Conservation (phyloP, 106 monocot species). For the Iris macrosiphon region DNA sequence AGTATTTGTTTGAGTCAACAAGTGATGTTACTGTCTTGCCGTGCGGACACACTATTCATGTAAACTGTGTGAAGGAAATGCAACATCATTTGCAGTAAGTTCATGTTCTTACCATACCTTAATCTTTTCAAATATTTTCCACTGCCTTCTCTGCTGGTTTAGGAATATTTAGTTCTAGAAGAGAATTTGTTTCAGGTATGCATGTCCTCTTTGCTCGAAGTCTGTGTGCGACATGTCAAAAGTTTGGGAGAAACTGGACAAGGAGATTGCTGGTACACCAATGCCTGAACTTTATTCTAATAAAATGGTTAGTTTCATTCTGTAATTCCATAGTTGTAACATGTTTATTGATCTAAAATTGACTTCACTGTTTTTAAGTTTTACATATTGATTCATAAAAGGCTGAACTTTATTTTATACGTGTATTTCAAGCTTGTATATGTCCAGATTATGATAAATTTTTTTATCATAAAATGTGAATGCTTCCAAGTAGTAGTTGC, state of each 20-base stretch:
- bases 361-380: background rate
- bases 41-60: slow-evolving; percentile 66
- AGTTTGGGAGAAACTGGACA: slow-evolving; percentile 59
- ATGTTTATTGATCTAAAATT: too few relatives aligned
- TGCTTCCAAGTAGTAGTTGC: too few relatives aligned
- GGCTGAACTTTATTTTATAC: too few relatives aligned
- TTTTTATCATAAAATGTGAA: too few relatives aligned
- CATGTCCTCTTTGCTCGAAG: slow-evolving; percentile 64
- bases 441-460: too few relatives aligned
- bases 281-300: slow-evolving; percentile 43
- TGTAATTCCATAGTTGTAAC: too few relatives aligned
- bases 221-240: slow-evolving; percentile 71
- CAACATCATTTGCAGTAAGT: slow-evolving; percentile 52
- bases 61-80: slow-evolving; percentile 58
- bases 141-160: background rate
- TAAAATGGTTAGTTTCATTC: slow-evolving; percentile 28
- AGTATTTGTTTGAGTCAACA: slow-evolving; percentile 68
- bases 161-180: background rate
- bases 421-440: too few relatives aligned
- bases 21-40: slow-evolving; percentile 51
- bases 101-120: background rate
- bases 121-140: background rate
- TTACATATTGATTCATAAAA: too few relatives aligned
- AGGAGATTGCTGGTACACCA: slow-evolving; percentile 44
- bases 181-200: slow-evolving; percentile 25